Percentiles rank a stretch among this genome's conserved stretches.
These are phyloP conservation scores for Sechiopsis laciniata DNA, from an alignment of 306 rosid species.

Conservation along the genomic window DNA sequence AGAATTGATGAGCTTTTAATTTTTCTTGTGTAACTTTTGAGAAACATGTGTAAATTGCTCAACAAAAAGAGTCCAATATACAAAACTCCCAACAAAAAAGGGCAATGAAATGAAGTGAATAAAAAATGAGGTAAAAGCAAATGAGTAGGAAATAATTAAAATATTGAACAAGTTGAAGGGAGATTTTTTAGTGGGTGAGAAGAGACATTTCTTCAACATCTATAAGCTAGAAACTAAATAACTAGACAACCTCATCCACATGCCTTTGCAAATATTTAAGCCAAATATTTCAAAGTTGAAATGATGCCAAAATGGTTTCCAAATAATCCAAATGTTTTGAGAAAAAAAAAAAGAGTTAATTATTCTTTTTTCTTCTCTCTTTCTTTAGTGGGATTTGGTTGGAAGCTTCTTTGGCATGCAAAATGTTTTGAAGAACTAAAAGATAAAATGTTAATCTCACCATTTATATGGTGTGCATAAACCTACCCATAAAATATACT, in stretches of 20 bases:
- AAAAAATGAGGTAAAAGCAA: constrained; percentile 20
- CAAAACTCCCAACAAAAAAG: not conserved
- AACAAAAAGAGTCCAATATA: not conserved
- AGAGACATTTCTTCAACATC: constrained; percentile 11
- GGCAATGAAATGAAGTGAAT: not conserved
- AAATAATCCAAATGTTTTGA: constrained; percentile 1
- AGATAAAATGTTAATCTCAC: not conserved
- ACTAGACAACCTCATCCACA: not conserved
- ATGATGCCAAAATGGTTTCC: not conserved
- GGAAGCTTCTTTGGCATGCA: constrained; percentile 1
- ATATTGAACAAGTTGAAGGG: not conserved
- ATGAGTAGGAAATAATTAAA: constrained; percentile 35
- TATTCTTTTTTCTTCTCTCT: not conserved
- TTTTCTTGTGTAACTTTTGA: too few species aligned
- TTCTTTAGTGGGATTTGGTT: not conserved
- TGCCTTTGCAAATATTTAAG: not conserved
- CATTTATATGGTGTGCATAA: too few species aligned
- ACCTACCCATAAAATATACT: too few species aligned
- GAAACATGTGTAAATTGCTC: too few species aligned
- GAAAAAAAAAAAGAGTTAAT: not conserved
- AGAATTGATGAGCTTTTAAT: too few species aligned
- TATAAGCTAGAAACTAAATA: not conserved
- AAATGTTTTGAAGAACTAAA: not conserved
- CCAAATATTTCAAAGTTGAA: not conserved
- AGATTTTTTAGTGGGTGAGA: not conserved